Conservation (phyloP, 2,329 filamentous ascomycete genomes). For the Beauveria varroae region DNA sequence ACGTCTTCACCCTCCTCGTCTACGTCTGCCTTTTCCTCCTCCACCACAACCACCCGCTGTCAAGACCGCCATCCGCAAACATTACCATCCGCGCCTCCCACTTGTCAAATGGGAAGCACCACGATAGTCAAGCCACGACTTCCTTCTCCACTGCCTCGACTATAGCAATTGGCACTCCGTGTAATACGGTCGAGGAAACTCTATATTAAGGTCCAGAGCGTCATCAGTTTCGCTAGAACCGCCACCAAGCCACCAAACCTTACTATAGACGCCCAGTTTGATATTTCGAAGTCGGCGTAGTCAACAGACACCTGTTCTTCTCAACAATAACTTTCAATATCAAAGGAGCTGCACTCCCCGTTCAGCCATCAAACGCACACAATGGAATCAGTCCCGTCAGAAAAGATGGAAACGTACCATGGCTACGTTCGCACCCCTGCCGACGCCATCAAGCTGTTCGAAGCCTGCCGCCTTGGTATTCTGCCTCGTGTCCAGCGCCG, state of each 20-base stretch:
- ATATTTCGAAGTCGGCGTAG: no score
- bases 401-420: slow-evolving; percentile 89
- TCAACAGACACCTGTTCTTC: no score
- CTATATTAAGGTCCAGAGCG: neutral
- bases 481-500: slow-evolving; percentile 87
- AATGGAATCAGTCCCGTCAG: slow-evolving; percentile 15
- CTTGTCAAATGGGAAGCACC: neutral
- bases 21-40: neutral
- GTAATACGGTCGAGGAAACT: neutral
- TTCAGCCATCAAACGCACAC: slow-evolving; percentile 1
- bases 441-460: slow-evolving; percentile 97
- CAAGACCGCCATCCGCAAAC: neutral
- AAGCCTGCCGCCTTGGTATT: slow-evolving; percentile 84
- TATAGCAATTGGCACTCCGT: neutral
- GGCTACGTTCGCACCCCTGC: slow-evolving; percentile 91
- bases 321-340: no score
- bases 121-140: neutral
- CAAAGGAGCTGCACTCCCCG: neutral
- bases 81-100: neutral
- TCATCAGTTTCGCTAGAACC: neutral
- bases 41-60: neutral
- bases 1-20: neutral
- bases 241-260: no score
- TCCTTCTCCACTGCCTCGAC: neutral
- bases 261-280: no score